These are phyloP conservation scores for Lasiodiplodia hormozganensis DNA, from an alignment of 2,329 filamentous ascomycete genomes.

Conservation along the genomic window DNA sequence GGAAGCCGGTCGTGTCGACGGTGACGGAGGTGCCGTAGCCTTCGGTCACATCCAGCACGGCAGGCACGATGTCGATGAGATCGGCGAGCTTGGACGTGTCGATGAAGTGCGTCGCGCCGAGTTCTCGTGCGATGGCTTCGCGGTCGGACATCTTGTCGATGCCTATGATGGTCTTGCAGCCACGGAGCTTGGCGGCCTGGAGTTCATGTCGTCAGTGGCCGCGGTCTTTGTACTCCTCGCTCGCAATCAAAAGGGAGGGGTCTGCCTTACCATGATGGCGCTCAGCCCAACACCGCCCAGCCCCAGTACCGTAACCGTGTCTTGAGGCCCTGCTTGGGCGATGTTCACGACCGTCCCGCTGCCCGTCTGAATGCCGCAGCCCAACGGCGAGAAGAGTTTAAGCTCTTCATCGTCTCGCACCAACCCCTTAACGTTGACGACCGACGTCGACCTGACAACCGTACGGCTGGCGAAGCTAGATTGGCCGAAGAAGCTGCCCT, in stretches of 20 bases:
- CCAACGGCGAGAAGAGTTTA: constrained; percentile 53
- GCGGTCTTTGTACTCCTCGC: too few species aligned
- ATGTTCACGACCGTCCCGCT: constrained; percentile 44
- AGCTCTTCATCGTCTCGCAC: constrained; percentile 47
- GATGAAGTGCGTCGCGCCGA: constrained; percentile 50
- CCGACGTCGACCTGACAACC: constrained; percentile 48
- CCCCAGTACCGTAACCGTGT: constrained; percentile 52
- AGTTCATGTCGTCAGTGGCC: not conserved
- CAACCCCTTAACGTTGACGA: constrained; percentile 51
- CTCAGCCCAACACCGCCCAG: constrained; percentile 56
- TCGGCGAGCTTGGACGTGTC: constrained; percentile 40
- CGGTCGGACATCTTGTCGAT: constrained; percentile 45
- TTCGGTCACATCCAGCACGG: constrained; percentile 42
- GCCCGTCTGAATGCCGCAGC: constrained; percentile 57
- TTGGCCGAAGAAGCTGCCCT: constrained; percentile 58
- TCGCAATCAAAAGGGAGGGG: too few species aligned
- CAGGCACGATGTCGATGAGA: constrained; percentile 37
- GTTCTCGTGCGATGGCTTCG: constrained; percentile 44
- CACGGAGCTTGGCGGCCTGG: constrained; percentile 54
- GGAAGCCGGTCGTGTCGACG: constrained; percentile 58
- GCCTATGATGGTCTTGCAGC: constrained; percentile 45
- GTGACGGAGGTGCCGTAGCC: constrained; percentile 50
- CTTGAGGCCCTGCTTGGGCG: constrained; percentile 44
- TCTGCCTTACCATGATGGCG: constrained; percentile 48
- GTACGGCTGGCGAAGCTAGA: constrained; percentile 52